A percentile compares a stretch with the other conserved stretches of the same genome.
Conservation (phyloP, 805 yeast species). For the Ogataea trehaloabstinens region DNA sequence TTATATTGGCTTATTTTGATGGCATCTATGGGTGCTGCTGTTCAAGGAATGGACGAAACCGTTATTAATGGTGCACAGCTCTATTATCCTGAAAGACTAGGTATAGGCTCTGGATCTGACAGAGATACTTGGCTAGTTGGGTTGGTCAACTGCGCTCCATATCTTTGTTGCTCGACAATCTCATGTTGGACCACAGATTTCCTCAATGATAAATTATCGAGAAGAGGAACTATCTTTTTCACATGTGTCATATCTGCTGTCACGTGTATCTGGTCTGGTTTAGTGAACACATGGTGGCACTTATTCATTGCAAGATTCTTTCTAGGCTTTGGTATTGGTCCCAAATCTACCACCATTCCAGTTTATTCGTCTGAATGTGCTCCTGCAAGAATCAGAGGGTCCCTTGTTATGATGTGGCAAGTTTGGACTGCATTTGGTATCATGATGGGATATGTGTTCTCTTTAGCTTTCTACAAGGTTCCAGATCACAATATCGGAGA, state of each 20-base stretch:
- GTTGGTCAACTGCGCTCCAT: conserved; percentile 68
- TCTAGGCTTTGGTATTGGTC: conserved; percentile 69
- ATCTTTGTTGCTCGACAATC: conserved; percentile 57
- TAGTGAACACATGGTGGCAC: conserved; percentile 63
- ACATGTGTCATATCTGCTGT: conserved; percentile 59
- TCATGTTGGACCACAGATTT: conserved; percentile 66
- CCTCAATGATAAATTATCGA: conserved; percentile 53
- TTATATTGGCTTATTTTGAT: conserved; percentile 57
- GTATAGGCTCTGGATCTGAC: conserved; percentile 44
- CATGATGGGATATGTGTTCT: conserved; percentile 66
- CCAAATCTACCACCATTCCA: conserved; percentile 74
- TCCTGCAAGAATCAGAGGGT: conserved; percentile 62
- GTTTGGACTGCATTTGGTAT: conserved; percentile 74
- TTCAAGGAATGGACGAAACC: conserved; percentile 79
- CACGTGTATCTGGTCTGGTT: conserved; percentile 70
- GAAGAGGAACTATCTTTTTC: conserved; percentile 66
- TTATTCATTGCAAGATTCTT: conserved; percentile 63
- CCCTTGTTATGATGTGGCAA: conserved; percentile 73
- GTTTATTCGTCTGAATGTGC: conserved; percentile 68
- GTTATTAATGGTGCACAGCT: conserved; percentile 72
- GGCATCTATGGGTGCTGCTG: conserved; percentile 77
- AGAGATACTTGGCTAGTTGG: conserved; percentile 60
- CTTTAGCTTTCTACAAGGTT: conserved; percentile 60
- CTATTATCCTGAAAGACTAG: conserved; percentile 56
- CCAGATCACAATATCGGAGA: conserved; percentile 43